A percentile compares a stretch with the other conserved stretches of the same genome.
Conservation (phyloP, 75 land plant species). For the Selaginella moellendorffii region DNA sequence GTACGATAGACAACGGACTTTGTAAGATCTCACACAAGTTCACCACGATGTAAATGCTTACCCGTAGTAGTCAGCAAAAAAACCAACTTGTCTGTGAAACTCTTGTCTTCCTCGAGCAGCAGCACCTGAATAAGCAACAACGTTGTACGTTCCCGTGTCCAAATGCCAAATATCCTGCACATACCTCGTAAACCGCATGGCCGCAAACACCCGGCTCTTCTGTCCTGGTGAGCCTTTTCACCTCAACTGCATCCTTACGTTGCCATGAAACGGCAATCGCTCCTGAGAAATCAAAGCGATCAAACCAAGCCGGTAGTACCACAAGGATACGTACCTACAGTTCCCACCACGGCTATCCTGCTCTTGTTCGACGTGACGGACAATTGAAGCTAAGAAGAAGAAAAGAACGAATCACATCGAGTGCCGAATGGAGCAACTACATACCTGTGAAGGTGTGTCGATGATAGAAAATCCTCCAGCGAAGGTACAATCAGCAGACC, state of each 20-base stretch:
- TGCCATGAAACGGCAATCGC: slow-evolving; percentile 19
- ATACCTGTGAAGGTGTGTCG: slow-evolving; percentile 25
- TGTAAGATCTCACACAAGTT: not conserved
- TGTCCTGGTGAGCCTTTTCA: slow-evolving; percentile 20
- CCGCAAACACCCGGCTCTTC: slow-evolving; percentile 40
- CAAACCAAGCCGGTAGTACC: no score
- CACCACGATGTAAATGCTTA: not conserved
- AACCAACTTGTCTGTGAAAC: slow-evolving; percentile 12
- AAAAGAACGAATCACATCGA: no score
- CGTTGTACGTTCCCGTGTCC: not conserved
- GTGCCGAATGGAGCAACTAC: not conserved
- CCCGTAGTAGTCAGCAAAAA: slow-evolving; percentile 22
- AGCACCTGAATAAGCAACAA: slow-evolving; percentile 13
- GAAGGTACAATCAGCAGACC: slow-evolving; percentile 40
- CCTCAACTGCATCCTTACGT: slow-evolving; percentile 17
- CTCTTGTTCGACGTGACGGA: slow-evolving; percentile 37
- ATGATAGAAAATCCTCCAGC: slow-evolving; percentile 59
- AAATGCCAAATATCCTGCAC: not conserved
- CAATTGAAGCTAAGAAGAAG: slow-evolving; percentile 57
- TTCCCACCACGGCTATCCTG: slow-evolving; percentile 46
- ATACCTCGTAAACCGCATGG: slow-evolving; percentile 44
- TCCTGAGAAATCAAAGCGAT: no score
- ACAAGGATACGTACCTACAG: slow-evolving; percentile 36
- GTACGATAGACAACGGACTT: slow-evolving; percentile 9
- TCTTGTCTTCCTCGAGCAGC: slow-evolving; percentile 12